Evolutionary conservation across 164 flowering plant genomes (phyloP).

Genomic region (Litsea cubeba): DNA sequence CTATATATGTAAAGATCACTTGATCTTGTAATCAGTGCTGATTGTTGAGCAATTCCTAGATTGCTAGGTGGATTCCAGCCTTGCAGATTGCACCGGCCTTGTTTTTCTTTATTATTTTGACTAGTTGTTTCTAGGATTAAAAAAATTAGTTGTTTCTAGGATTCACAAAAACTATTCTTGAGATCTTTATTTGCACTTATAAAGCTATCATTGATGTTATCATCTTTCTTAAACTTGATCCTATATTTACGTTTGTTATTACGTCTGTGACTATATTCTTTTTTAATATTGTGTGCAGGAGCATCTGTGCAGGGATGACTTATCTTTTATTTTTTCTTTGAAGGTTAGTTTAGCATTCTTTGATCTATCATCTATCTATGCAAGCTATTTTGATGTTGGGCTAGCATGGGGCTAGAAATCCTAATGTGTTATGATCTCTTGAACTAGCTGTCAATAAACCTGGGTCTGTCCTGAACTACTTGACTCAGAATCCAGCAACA

Average conservation of each 20-base stretch:
- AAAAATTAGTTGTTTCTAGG: not conserved
- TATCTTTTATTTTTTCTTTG: slow-evolving; percentile 75
- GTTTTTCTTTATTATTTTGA: not conserved
- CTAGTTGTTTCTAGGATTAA: not conserved
- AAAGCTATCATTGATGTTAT: not conserved
- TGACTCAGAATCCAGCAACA: too few relatives aligned
- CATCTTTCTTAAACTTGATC: not conserved
- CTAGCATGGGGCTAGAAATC: not conserved
- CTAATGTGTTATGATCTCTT: not conserved
- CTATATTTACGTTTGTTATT: not conserved
- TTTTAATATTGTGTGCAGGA: slow-evolving; percentile 46
- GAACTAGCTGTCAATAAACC: too few relatives aligned
- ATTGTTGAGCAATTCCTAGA: not conserved
- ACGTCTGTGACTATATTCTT: not conserved
- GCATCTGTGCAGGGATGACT: slow-evolving; percentile 82
- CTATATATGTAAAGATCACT: not conserved
- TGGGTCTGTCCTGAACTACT: too few relatives aligned
- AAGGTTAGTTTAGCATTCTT: slow-evolving; percentile 42
- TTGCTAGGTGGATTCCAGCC: not conserved
- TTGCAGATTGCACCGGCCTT: not conserved
- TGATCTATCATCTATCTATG: not conserved
- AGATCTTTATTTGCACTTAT: not conserved
- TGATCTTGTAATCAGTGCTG: not conserved
- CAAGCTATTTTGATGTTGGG: not conserved
- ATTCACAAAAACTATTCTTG: not conserved